Base-by-base conservation (phyloP, 352 stramenopile genomes). In the Pythium dissotocum region DNA sequence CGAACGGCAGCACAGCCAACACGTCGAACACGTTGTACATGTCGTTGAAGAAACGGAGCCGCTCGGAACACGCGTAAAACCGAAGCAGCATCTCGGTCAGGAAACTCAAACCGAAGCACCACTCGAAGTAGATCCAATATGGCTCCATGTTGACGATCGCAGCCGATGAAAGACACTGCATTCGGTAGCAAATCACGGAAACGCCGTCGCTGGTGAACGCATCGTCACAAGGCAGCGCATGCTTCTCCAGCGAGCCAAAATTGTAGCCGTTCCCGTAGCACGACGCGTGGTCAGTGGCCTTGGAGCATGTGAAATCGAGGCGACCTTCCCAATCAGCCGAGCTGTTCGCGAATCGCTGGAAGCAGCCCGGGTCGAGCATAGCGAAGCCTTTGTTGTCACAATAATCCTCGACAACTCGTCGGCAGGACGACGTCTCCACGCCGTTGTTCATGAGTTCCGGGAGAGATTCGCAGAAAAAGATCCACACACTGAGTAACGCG, bases 91-190 rank as follows among this genome's bases (percentile, higher is more conserved):
- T 65, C 49, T 94, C 85, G n/a, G 72, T 6, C 42, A 76, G 75
- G 59, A 94, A 94, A 5, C 69, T 33, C 4, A 84, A 52, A 0
- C 83, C 85, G 46, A 93, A 91, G 7, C 69, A 71, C 75, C 74
- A 90, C 52, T 94, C 87, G 38, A 92, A 81, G 61, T 86, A 91
- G 55, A 92, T 86, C 86, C 86, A 94, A 40, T 89, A 83, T 14
- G 77, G 76, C 21, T 78, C 74, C 86, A 94, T 92, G 56, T 90
- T 76, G 46, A 85, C 55, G 14, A 86, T 64, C 40, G 77, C 76
- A 9, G 55, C 36, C 1, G 63, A 53, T 13, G 46, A 24, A 14
- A 73, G 77, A 62, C 83, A 92, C 57, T 88, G 80, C 46, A 80
- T 77, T 0, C 76, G 70, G 46, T 81, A 78, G 60, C 83, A 92